A percentile compares a stretch with the other conserved stretches of the same genome.
These are phyloP conservation scores for Colletotrichum scovillei DNA, from an alignment of 2,329 filamentous ascomycete genomes.

Conservation along the genomic window DNA sequence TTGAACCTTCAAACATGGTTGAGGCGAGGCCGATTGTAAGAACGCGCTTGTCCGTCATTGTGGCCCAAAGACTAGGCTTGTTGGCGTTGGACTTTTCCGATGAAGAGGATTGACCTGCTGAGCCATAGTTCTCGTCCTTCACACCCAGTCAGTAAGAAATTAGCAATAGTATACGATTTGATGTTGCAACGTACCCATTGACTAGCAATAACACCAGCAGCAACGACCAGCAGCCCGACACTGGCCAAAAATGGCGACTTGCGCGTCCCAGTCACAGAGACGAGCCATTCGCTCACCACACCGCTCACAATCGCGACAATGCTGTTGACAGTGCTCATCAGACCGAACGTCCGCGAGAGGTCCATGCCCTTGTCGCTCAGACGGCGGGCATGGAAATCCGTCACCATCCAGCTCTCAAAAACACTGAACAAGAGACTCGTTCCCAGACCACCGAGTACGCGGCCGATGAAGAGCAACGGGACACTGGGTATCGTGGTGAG, in stretches of 20 bases:
- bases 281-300: conserved; percentile 62
- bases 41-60: conserved; percentile 56
- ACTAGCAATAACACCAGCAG: conserved; percentile 56
- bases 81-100: conserved; percentile 18
- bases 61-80: conserved; percentile 36
- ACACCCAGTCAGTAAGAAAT: not conserved
- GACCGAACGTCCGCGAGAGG: conserved; percentile 61
- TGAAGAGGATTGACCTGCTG: conserved; percentile 35
- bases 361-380: conserved; percentile 53
- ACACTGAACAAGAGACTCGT: conserved; percentile 68
- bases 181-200: conserved; percentile 53
- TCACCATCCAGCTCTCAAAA: conserved; percentile 72
- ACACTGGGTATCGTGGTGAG: conserved; percentile 45
- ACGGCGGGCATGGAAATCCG: conserved; percentile 60
- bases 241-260: conserved; percentile 60
- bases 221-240: conserved; percentile 52
- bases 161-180: not conserved
- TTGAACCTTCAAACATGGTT: conserved; percentile 68
- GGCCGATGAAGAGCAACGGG: conserved; percentile 60
- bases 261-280: conserved; percentile 57
- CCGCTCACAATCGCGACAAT: conserved; percentile 66
- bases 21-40: conserved; percentile 62
- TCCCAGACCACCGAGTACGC: conserved; percentile 64
- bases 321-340: conserved; percentile 63
- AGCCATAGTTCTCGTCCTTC: conserved; percentile 63